A percentile compares a stretch with the other conserved stretches of the same genome.
Conservation (phyloP, 768 basidiomycete species). For the Leccinum ochraceum region DNA sequence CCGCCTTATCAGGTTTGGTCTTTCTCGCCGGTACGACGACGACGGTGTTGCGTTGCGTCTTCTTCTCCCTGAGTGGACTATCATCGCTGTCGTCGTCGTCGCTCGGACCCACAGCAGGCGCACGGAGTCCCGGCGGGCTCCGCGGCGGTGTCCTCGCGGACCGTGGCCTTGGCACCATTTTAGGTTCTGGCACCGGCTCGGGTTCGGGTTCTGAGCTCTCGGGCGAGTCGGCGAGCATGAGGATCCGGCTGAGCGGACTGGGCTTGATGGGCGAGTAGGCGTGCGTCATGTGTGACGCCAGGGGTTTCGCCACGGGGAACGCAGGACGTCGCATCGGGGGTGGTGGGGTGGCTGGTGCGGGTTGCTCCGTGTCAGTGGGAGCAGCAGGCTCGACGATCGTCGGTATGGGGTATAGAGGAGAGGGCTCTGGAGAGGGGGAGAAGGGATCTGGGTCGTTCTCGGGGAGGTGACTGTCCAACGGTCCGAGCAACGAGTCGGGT, state of each 20-base stretch:
- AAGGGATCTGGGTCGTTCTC: slow-evolving; percentile 2
- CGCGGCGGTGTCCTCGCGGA: slow-evolving; percentile 23
- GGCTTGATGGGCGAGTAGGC: slow-evolving; percentile 83
- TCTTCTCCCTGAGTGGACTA: slow-evolving; percentile 57
- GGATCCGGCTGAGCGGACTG: slow-evolving; percentile 77
- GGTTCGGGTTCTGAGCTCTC: slow-evolving; percentile 33
- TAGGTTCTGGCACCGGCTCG: slow-evolving; percentile 23
- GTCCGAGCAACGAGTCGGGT: slow-evolving; percentile 39
- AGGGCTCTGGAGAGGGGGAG: not conserved
- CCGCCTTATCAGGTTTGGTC: slow-evolving; percentile 12
- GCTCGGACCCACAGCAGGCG: slow-evolving; percentile 11
- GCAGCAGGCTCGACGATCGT: slow-evolving; percentile 21
- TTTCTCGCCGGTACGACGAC: slow-evolving; percentile 7
- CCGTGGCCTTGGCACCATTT: slow-evolving; percentile 1
- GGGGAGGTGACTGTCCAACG: slow-evolving; percentile 24
- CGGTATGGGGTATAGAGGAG: slow-evolving; percentile 20
- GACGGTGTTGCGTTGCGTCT: slow-evolving; percentile 35
- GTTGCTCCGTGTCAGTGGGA: slow-evolving; percentile 9
- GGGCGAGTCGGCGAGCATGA: slow-evolving; percentile 69
- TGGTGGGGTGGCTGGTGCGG: not conserved
- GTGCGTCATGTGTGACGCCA: slow-evolving; percentile 69
- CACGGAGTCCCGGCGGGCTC: slow-evolving; percentile 14
- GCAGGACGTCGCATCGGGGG: slow-evolving; percentile 27
- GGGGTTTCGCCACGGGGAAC: slow-evolving; percentile 73
- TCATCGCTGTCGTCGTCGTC: slow-evolving; percentile 51